Percentiles rank a stretch among this genome's conserved stretches.
phyloP scores from a whole-genome alignment of 768 basidiomycete genomes.

The Calocera viscosa region DNA sequence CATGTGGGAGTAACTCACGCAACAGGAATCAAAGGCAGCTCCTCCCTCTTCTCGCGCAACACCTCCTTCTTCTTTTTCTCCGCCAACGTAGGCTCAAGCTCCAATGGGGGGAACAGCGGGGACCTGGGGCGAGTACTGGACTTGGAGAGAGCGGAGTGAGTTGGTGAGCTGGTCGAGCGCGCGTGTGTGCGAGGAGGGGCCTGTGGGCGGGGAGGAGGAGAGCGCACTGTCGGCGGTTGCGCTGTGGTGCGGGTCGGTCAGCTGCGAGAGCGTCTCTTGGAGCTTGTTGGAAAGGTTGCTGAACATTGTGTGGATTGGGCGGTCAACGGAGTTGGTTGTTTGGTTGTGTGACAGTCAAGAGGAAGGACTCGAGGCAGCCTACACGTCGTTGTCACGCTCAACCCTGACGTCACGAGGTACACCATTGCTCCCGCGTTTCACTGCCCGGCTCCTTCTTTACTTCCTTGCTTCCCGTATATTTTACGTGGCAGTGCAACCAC shows the following conservation, averaged over 20 bases:
- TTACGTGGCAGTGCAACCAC: too few relatives aligned
- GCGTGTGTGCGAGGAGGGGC: not conserved
- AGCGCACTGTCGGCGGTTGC: not conserved
- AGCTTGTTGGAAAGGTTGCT: not conserved
- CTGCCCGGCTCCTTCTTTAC: too few relatives aligned
- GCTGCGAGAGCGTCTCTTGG: not conserved
- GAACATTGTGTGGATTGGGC: not conserved
- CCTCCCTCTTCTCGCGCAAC: not conserved
- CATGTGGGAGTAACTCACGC: not conserved
- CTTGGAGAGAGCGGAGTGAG: slow-evolving; percentile 58
- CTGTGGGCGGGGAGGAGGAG: not conserved
- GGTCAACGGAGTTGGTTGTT: too few relatives aligned
- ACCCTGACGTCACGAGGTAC: too few relatives aligned
- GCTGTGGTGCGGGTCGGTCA: not conserved
- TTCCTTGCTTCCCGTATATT: too few relatives aligned
- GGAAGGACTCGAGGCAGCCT: not conserved
- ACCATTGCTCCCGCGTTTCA: too few relatives aligned
- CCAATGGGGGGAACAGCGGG: not conserved
- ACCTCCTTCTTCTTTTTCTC: not conserved
- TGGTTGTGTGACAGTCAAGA: not conserved
- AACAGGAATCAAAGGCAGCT: not conserved
- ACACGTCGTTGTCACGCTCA: too few relatives aligned
- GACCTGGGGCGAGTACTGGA: slow-evolving; percentile 46
- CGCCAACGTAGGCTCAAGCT: not conserved
- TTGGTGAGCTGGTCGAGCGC: slow-evolving; percentile 24